Conservation (phyloP, 2,329 filamentous ascomycete genomes). For the Claviceps sp. region DNA sequence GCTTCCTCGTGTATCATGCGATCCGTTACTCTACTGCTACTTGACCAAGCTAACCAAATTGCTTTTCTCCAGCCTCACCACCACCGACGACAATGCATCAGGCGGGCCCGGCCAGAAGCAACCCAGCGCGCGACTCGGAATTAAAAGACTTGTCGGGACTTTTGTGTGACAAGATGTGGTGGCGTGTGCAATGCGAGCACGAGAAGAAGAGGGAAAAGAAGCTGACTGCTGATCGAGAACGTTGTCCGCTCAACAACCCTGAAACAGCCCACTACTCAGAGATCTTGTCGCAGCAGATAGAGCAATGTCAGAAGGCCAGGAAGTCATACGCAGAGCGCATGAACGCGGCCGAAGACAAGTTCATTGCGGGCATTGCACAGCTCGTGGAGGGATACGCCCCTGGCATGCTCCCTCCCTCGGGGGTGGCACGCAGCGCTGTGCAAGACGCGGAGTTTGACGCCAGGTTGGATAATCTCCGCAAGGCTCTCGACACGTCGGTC, state of each 20-base stretch:
- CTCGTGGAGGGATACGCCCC: slow-evolving; percentile 1
- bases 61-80: background rate
- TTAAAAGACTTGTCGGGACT: slow-evolving; percentile 9
- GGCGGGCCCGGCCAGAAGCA: background rate
- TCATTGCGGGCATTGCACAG: background rate
- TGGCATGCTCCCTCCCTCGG: background rate
- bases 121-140: background rate
- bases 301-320: slow-evolving; percentile 5
- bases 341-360: slow-evolving; percentile 5
- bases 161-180: slow-evolving; percentile 12
- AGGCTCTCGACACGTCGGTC: background rate
- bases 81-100: slow-evolving; percentile 3
- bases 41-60: background rate
- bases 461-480: background rate
- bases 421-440: background rate
- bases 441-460: slow-evolving; percentile 1
- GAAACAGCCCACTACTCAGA: slow-evolving; percentile 13
- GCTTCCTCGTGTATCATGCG: too few relatives aligned
- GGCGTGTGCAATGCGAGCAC: slow-evolving; percentile 8
- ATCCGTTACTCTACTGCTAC: background rate
- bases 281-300: slow-evolving; percentile 9
- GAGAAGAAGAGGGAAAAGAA: slow-evolving; percentile 10
- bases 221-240: slow-evolving; percentile 7
- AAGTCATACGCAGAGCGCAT: slow-evolving; percentile 5
- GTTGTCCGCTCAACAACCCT: slow-evolving; percentile 6